phyloP scores from a whole-genome alignment of 2,329 filamentous ascomycete species.

The Ophiostoma angusticollis region DNA sequence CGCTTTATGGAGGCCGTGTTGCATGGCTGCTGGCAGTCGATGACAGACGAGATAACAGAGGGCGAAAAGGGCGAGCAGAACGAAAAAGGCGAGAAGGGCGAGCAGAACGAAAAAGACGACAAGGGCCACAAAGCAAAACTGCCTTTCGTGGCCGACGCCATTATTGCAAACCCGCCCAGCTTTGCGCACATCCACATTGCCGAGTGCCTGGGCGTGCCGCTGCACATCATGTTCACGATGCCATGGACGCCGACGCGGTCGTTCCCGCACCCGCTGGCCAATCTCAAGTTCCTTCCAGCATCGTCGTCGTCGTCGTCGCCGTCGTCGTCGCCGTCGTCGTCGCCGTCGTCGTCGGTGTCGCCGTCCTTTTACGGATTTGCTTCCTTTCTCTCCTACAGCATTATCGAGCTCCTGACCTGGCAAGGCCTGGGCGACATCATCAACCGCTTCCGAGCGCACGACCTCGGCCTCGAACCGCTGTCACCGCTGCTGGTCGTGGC shows the following conservation, averaged over 20 bases:
- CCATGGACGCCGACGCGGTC: slow-evolving; percentile 43
- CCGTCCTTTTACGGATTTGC: background rate
- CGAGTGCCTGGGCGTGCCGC: slow-evolving; percentile 49
- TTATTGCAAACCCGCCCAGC: slow-evolving; percentile 53
- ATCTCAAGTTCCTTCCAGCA: slow-evolving; percentile 42
- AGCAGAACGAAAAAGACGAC: too few species aligned
- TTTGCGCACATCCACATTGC: slow-evolving; percentile 55
- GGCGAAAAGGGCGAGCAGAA: background rate
- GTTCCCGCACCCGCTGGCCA: slow-evolving; percentile 67
- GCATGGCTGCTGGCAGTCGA: slow-evolving; percentile 71
- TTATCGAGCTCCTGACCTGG: slow-evolving; percentile 81
- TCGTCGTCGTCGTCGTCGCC: background rate
- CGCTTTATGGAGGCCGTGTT: slow-evolving; percentile 67
- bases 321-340: background rate
- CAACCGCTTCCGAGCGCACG: slow-evolving; percentile 49
- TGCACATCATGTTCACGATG: slow-evolving; percentile 63
- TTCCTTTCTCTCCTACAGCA: slow-evolving; percentile 62
- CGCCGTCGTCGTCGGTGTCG: background rate
- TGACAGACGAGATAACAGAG: background rate
- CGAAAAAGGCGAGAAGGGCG: background rate
- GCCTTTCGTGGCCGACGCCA: slow-evolving; percentile 51
- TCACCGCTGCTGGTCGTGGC: slow-evolving; percentile 47
- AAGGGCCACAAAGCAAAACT: background rate
- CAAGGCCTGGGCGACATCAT: slow-evolving; percentile 72
- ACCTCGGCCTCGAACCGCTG: slow-evolving; percentile 19